Evolutionary conservation across 768 basidiomycete genomes (phyloP), one percentile per base, ranked within the genome.

Genomic region (Suillus americanus): DNA sequence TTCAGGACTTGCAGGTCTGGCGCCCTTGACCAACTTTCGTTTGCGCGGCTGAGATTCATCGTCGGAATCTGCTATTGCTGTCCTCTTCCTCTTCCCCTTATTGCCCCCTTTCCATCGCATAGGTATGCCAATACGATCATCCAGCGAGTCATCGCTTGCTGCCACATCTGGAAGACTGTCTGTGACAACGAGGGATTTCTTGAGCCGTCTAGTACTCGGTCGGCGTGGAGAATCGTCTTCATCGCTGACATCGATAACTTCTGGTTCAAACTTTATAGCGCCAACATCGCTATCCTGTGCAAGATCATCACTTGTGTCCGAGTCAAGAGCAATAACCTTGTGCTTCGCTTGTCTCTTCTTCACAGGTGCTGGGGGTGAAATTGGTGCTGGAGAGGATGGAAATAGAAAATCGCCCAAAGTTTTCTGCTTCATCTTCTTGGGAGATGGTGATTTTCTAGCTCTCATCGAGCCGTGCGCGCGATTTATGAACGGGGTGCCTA

Each of bases 231-330:
- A 68, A 33, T 67, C 65, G 37, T 72, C 72, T 61, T 72, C 69
- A 30, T 73, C 74, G 62, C 69, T 71, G 55, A 66, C 54, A n/a
- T 68, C 68, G 4, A 62, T 10, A 37, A 46, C 55, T 33, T 76
- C 66, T 20, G 81, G 76, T 64, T 83, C 83, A 59, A 90, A 83
- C 51, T 70, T 81, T 57, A 89, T 86, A 33, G 77, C 81, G 18
- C 78, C 81, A 46, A 87, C 79, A 64, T 83, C 82, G 60, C 83
- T 80, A 59, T 81, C 81, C 38, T 74, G 68, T 55, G 72, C 74
- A 8, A 70, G 66, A 9, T 63, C 70, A 6, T 70, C 72, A 35
- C 71, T 66, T 41, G 68, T 67, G 37, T 69, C 61, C 35, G 72
- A 43, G n/a, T 59, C 70, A 50, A 68, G 43, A 37, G 37, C 38